These are phyloP conservation scores for Sphagnurus paluster DNA, from an alignment of 1,284 basidiomycete genomes.

Conservation along the genomic window DNA sequence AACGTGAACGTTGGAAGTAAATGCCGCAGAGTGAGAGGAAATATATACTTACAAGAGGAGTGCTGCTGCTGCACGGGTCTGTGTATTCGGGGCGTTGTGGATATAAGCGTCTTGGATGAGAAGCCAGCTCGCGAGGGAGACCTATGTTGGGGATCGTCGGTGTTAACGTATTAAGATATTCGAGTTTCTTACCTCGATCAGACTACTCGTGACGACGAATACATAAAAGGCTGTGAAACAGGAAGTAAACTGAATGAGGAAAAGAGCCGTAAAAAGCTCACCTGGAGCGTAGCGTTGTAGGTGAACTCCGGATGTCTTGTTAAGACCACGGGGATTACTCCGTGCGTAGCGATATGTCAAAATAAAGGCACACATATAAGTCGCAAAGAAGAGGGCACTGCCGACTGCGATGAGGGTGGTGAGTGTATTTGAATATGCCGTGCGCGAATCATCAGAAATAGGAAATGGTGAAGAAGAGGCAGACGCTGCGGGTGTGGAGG, in stretches of 20 bases:
- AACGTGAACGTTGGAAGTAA: too few species aligned
- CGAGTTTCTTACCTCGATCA: slow-evolving; percentile 41
- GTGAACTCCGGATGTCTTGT: slow-evolving; percentile 45
- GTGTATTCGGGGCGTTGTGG: slow-evolving; percentile 45
- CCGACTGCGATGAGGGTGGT: slow-evolving; percentile 45
- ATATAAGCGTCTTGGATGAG: slow-evolving; percentile 52
- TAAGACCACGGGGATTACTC: slow-evolving; percentile 45
- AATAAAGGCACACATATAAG: slow-evolving; percentile 49
- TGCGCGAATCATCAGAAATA: slow-evolving; percentile 10
- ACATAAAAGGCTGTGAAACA: slow-evolving; percentile 42
- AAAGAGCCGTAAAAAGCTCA: slow-evolving; percentile 27
- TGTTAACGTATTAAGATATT: neutral
- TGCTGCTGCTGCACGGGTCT: slow-evolving; percentile 38
- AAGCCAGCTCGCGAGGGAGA: slow-evolving; percentile 55
- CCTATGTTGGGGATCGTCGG: slow-evolving; percentile 30
- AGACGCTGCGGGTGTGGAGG: neutral
- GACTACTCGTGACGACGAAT: slow-evolving; percentile 46
- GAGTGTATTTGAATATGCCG: slow-evolving; percentile 31
- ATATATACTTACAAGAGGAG: slow-evolving; percentile 52
- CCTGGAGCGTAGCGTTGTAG: slow-evolving; percentile 51
- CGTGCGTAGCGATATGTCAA: slow-evolving; percentile 45
- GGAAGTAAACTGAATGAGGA: neutral
- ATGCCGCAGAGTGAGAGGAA: too few species aligned
- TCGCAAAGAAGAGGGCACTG: slow-evolving; percentile 34
- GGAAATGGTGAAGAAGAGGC: neutral